Evolutionary conservation across 192 early-diverging fungal genomes (phyloP), one percentile per base, ranked within the genome.

Genomic region (Umbelopsis sp.): DNA sequence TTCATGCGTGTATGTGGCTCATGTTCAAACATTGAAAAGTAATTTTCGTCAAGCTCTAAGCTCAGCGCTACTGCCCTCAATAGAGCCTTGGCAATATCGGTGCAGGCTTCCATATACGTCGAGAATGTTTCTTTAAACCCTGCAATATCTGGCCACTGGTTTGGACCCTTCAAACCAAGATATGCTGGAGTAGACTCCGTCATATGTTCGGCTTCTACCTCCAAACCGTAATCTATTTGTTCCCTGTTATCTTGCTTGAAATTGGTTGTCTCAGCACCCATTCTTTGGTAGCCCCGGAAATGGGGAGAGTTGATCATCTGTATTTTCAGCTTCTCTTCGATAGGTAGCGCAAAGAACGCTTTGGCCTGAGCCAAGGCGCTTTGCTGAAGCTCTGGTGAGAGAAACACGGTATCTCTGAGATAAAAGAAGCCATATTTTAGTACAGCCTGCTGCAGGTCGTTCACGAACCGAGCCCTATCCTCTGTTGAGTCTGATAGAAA

Each of bases 101-200:
- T 71, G 48, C 83, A 81, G 16, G 83, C 77, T 2, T 49, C 27
- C 55, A 81, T 77, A 30, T 84, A 82, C 0, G 69, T 52, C 15
- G 83, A 44, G 18, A 86, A 71, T 5, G 71, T 68, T 16, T 69
- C 49, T 21, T 80, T 78, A 66, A 90, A 88, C 0, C 58, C 48
- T 10, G 87, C 84, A 13, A 88, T 23, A 4, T 72, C 70, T 1
- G 89, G 89, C 87, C 89, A 90, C 77, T 84, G 84, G 27, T 88
- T 88, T 23, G 89, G 87, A 0, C 89, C 86, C 4, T 80, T 71
- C 1, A 90, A 73, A 9, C 80, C 79, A 22, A 81, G 72, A 68
- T 88, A 76, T 20, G 77, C 71, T 4, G 83, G 86, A 12, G 68
- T 69, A 13, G 68, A 68, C 11, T 68, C 46, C 0, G 67, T 30